These are phyloP conservation scores for Pyrenophora tritici-repentis DNA, from an alignment of 2,329 filamentous ascomycete species.

Conservation along the genomic window DNA sequence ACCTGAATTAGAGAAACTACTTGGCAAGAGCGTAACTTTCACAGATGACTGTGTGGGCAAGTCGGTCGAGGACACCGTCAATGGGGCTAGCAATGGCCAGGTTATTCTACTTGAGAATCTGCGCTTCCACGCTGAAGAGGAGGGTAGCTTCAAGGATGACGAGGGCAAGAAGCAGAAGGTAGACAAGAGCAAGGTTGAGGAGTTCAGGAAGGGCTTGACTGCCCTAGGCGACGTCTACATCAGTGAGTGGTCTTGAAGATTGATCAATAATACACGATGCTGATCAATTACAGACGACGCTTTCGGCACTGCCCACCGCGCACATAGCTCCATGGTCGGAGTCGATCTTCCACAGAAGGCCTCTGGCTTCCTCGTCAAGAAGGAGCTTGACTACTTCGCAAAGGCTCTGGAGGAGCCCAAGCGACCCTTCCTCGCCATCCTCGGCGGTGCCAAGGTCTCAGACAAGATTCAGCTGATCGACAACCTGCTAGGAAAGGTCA, in stretches of 20 bases:
- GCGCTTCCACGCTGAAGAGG: constrained; percentile 97
- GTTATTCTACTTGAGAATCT: constrained; percentile 95
- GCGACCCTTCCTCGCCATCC: constrained; percentile 96
- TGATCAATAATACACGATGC: constrained; percentile 12
- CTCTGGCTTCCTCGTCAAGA: constrained; percentile 98
- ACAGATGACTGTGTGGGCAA: constrained; percentile 88
- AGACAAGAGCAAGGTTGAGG: constrained; percentile 86
- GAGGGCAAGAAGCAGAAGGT: constrained; percentile 98
- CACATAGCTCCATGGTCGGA: constrained; percentile 99
- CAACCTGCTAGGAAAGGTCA: constrained; percentile 97
- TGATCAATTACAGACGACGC: constrained; percentile 73
- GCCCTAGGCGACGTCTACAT: constrained; percentile 94
- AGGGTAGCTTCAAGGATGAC: constrained; percentile 91
- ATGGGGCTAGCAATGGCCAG: constrained; percentile 77
- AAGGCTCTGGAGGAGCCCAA: constrained; percentile 91
- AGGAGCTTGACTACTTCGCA: constrained; percentile 99
- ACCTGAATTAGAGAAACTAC: constrained; percentile 86
- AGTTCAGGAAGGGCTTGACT: constrained; percentile 95
- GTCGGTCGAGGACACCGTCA: constrained; percentile 87
- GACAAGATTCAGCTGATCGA: constrained; percentile 99
- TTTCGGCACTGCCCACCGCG: constrained; percentile 97
- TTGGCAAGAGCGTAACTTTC: constrained; percentile 84
- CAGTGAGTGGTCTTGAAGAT: constrained; percentile 64
- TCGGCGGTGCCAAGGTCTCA: constrained; percentile 96
- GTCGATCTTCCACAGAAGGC: constrained; percentile 95